Evolutionary conservation across 2,329 filamentous ascomycete species (phyloP).

Genomic region (Cercospora beticola): DNA sequence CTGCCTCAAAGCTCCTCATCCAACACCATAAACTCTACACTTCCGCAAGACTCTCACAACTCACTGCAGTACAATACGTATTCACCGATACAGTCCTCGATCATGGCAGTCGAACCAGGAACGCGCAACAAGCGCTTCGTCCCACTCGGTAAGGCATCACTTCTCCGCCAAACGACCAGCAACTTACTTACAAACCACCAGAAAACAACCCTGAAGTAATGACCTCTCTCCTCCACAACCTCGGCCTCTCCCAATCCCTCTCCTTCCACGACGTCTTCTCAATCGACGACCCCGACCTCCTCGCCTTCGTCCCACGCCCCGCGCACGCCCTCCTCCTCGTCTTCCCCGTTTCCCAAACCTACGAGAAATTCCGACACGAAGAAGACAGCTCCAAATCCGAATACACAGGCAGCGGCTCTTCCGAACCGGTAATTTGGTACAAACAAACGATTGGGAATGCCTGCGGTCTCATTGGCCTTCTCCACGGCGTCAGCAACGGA

Average conservation of each 20-base stretch:
- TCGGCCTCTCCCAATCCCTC: conserved; percentile 76
- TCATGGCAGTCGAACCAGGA: conserved; percentile 9
- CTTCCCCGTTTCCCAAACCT: conserved; percentile 77
- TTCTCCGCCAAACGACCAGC: background rate
- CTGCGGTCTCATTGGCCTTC: conserved; percentile 82
- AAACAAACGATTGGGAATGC: conserved; percentile 92
- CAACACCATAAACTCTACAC: background rate
- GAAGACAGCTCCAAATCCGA: conserved; percentile 67
- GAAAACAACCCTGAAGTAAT: conserved; percentile 86
- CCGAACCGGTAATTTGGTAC: conserved; percentile 87
- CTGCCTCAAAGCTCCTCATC: background rate
- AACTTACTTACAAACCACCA: conserved; percentile 28
- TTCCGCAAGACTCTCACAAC: background rate
- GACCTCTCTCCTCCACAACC: conserved; percentile 74
- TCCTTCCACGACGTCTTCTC: conserved; percentile 89
- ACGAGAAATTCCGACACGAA: conserved; percentile 71
- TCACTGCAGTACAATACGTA: background rate
- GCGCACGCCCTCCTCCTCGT: conserved; percentile 86
- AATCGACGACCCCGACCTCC: conserved; percentile 78
- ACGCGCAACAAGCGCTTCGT: conserved; percentile 19
- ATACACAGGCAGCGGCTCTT: conserved; percentile 66
- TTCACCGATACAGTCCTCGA: background rate
- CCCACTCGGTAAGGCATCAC: conserved; percentile 37
- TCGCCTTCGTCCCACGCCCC: conserved; percentile 84
- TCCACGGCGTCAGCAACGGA: conserved; percentile 82